These are phyloP conservation scores for Trametes hirsuta DNA, from an alignment of 1,284 basidiomycete species.

Conservation along the genomic window DNA sequence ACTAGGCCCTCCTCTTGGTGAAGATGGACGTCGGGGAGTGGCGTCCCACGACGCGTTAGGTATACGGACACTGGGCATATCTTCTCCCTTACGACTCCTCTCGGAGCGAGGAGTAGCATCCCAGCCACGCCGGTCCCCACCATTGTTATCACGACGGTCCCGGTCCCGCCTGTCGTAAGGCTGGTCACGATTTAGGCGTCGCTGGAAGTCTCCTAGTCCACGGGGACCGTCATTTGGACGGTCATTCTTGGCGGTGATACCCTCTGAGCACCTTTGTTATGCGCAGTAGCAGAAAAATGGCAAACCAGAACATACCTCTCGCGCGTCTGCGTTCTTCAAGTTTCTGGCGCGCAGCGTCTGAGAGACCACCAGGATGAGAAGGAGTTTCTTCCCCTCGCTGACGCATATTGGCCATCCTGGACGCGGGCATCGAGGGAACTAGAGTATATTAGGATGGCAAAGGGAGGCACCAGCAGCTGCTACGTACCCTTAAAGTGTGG, in stretches of 20 bases:
- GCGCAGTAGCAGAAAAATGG: background rate
- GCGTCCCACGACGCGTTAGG: slow-evolving; percentile 92
- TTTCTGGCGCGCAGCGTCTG: slow-evolving; percentile 68
- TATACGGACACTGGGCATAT: slow-evolving; percentile 85
- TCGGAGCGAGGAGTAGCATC: slow-evolving; percentile 74
- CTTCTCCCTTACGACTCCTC: slow-evolving; percentile 56
- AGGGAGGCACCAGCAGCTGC: background rate
- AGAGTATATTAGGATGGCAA: background rate
- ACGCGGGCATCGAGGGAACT: slow-evolving; percentile 78
- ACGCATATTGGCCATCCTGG: slow-evolving; percentile 61
- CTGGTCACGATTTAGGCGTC: slow-evolving; percentile 66
- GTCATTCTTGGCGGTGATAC: slow-evolving; percentile 59
- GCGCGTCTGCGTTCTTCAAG: slow-evolving; percentile 78
- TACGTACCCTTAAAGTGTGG: slow-evolving; percentile 80
- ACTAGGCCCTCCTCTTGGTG: slow-evolving; percentile 51
- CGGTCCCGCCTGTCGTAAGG: slow-evolving; percentile 30
- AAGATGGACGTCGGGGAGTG: slow-evolving; percentile 62
- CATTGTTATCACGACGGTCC: slow-evolving; percentile 21
- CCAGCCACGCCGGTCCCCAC: slow-evolving; percentile 48
- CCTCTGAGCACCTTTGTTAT: slow-evolving; percentile 47
- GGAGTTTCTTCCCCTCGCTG: slow-evolving; percentile 89
- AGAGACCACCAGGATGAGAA: slow-evolving; percentile 89
- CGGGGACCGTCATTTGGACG: slow-evolving; percentile 57
- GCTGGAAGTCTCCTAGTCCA: slow-evolving; percentile 73
- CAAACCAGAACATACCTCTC: slow-evolving; percentile 48